Evolutionary conservation across 176 grass and related monocot genomes (phyloP), one percentile per base, ranked within the genome.

Genomic region (Eragrostis curvula): DNA sequence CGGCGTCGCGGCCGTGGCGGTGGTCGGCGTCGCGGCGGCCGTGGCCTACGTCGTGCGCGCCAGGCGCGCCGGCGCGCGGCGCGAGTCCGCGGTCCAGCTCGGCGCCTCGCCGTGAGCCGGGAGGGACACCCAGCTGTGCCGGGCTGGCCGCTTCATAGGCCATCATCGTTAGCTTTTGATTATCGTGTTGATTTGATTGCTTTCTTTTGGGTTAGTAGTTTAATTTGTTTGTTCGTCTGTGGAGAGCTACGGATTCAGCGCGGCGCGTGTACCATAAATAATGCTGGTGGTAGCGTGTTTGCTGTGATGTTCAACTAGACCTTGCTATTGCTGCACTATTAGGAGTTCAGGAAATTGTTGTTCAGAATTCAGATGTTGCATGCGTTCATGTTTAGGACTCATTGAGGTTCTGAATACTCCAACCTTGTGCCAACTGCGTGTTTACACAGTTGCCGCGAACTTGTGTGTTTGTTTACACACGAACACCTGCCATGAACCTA

Each of bases 41-140:
- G 88, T 78, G 41, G 88, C 88, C 12, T 90, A 86, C 79, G 88
- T 73, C 6, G 79, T 90, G 79, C 88, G 83, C 78, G 66, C 73
- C 71, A 48, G 78, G 72, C 88, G 87, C 77, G 70, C n/a, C 25
- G 77, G 55, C 77, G 87, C 83, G 83, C 62, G 17, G 1, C 66
- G 0, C 58, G 24, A 61, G 24, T 25, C 58, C 58, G 88, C 63
- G 78, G 88, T 78, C 28, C 73, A 40, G 5, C 88, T 90, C 49
- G 83, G 83, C 63, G 23, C 77, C 36, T 47, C 77, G 69, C 70
- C 42, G 21, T 87, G 83, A 89, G 21, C 40, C 20, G 2, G 14
- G 32, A 36, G 32, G 32, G 32, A 36, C 32, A n/a, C 32, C 32
- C 32, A 36, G 32, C 32, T 36, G 32, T 2, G 32, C 32, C n/a